Percentiles rank a stretch among this genome's conserved stretches.
These are phyloP conservation scores for Penicillium waksmanii DNA, from an alignment of 495 filamentous ascomycete genomes.

Conservation along the genomic window DNA sequence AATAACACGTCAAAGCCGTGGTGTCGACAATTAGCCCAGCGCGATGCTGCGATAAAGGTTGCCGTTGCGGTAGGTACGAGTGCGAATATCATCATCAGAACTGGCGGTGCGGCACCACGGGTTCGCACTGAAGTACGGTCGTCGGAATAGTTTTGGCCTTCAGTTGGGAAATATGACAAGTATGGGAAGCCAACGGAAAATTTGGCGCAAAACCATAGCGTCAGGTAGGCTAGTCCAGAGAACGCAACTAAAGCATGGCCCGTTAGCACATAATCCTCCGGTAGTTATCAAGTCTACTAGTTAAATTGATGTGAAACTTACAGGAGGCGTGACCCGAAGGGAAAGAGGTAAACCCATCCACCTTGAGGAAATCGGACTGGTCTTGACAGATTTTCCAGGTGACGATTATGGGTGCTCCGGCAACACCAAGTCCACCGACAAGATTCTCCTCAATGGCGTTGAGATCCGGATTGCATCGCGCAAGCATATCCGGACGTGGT, in stretches of 20 bases:
- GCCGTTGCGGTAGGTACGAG: conserved; percentile 61
- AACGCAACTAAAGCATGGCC: conserved; percentile 53
- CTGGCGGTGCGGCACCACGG: conserved; percentile 62
- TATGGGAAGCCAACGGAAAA: conserved; percentile 66
- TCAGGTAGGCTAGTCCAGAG: conserved; percentile 64
- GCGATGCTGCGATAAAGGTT: conserved; percentile 62
- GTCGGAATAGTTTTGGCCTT: conserved; percentile 27
- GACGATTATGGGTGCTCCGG: conserved; percentile 52
- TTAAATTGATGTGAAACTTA: conserved; percentile 24
- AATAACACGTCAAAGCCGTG: conserved; percentile 67
- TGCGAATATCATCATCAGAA: conserved; percentile 58
- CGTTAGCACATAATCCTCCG: background rate
- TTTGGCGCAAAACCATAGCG: conserved; percentile 66
- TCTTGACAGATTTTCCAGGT: conserved; percentile 57
- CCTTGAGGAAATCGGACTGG: conserved; percentile 37
- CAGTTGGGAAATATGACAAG: conserved; percentile 47
- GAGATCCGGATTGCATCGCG: conserved; percentile 62
- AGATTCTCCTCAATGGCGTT: conserved; percentile 41
- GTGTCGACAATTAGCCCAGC: conserved; percentile 67
- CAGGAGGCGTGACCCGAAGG: conserved; percentile 72
- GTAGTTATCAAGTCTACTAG: background rate
- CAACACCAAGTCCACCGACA: conserved; percentile 57
- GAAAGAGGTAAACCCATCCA: conserved; percentile 69
- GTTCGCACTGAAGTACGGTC: conserved; percentile 39
- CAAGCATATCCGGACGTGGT: conserved; percentile 66